Evolutionary conservation across 352 stramenopile species (phyloP), one percentile per base, ranked within the genome.

Genomic region (Phytophthora agathidicida): DNA sequence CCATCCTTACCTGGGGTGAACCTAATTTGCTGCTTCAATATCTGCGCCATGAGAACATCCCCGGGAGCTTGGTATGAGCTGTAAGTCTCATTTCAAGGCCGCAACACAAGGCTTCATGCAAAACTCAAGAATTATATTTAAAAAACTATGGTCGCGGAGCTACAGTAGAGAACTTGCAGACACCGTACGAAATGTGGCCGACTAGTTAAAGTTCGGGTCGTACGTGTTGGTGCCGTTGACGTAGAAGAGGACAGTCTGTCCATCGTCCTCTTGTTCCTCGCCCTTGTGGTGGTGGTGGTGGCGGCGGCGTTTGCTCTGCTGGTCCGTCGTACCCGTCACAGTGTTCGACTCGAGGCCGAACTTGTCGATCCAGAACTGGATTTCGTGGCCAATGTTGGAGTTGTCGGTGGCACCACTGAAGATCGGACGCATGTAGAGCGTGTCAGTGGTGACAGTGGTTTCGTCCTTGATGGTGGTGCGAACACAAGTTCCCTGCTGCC

Each of bases 291-390:
- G 37, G 20, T 30, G 37, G 42, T 35, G 39, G 32, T 50, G 51
- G 22, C 32, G 54, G 14, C 43, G 38, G 23, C 42, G 52, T 39
- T 48, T 45, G 20, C 38, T 26, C 36, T 68, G 51, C 39, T 46
- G 26, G 14, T 68, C 52, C 8, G 58, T 42, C 52, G 46, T 62
- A 3, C 41, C 64, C 23, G 51, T 49, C 19, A 69, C 46, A 9
- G 58, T 54, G 10, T 16, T 39, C 7, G 55, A 60, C 47, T 82
- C 69, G 0, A 69, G 63, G 9, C 67, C 73, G 27, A 63, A 73
- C 54, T 74, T 83, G 44, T 84, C 54, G 43, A 84, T 67, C 71
- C 77, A 83, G 39, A 48, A 74, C 58, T 83, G 68, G 41, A 83
- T 81, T 23, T 77, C 45, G 52, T 86, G 70, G 30, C 69, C 64